These are phyloP conservation scores for Chlorella vulgaris DNA, from an alignment of 139 green algal species.

Conservation along the genomic window DNA sequence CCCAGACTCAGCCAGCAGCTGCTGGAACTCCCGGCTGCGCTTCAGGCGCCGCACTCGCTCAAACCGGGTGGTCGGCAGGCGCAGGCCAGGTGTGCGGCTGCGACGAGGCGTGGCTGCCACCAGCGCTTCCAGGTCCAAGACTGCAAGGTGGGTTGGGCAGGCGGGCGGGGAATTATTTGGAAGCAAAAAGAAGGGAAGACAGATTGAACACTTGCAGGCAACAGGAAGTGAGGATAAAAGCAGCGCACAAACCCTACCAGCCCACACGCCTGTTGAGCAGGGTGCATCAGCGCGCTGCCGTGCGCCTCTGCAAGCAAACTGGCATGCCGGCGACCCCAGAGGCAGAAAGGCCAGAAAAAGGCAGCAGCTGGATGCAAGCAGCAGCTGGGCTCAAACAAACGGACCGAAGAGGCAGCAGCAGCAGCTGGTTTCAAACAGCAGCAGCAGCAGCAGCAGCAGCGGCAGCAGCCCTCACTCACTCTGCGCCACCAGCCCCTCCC, in stretches of 20 bases:
- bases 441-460: not conserved
- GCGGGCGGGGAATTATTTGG: not conserved
- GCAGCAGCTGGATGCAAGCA: too few relatives aligned
- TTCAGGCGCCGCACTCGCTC: slow-evolving; percentile 18
- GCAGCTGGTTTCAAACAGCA: not conserved
- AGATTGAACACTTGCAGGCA: too few relatives aligned
- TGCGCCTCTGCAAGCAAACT: too few relatives aligned
- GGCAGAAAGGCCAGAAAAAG: too few relatives aligned
- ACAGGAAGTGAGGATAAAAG: not conserved
- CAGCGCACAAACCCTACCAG: not conserved
- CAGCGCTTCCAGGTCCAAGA: not conserved
- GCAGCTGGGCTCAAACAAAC: too few relatives aligned
- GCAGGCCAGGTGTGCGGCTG: slow-evolving; percentile 6
- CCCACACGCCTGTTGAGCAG: too few relatives aligned
- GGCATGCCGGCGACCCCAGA: too few relatives aligned
- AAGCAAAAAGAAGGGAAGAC: too few relatives aligned
- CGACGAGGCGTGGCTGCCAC: not conserved
- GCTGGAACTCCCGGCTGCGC: slow-evolving; percentile 19
- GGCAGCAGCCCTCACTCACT: not conserved
- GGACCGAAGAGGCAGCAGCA: too few relatives aligned
- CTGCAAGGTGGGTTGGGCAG: not conserved
- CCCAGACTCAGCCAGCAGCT: not conserved
- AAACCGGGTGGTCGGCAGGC: slow-evolving; percentile 1
- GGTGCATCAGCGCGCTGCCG: too few relatives aligned
- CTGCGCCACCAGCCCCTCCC: not conserved